phyloP scores from a whole-genome alignment of 2,329 filamentous ascomycete species.

The Zalaria obscura region DNA sequence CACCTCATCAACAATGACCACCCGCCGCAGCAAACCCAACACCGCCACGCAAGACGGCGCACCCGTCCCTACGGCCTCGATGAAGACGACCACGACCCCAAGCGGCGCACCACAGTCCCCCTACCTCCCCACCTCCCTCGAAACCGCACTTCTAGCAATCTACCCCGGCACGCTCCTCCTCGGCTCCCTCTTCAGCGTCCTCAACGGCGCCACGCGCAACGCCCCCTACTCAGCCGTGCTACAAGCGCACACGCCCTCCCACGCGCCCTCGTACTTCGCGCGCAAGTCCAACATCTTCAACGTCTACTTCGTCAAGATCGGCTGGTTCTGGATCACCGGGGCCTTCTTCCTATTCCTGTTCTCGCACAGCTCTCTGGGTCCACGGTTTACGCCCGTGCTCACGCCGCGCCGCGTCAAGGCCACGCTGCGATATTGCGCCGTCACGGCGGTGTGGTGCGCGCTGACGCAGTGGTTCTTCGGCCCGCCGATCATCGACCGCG shows the following conservation, averaged over 20 bases:
- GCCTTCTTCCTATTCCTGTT: conserved; percentile 58
- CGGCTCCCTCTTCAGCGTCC: conserved; percentile 63
- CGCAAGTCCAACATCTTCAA: conserved; percentile 91
- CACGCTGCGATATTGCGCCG: conserved; percentile 50
- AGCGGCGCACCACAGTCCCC: conserved; percentile 27
- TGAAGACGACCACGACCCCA: not conserved
- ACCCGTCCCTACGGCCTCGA: conserved; percentile 8
- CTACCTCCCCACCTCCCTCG: conserved; percentile 55
- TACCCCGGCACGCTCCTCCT: conserved; percentile 71
- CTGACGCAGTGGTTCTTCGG: conserved; percentile 98
- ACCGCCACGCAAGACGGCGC: conserved; percentile 4
- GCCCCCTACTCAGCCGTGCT: conserved; percentile 46
- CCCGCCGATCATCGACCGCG: conserved; percentile 74
- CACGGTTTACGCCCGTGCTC: conserved; percentile 23
- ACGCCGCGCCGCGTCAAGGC: conserved; percentile 42
- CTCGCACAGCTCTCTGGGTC: conserved; percentile 47
- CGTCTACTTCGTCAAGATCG: conserved; percentile 81
- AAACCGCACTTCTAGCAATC: conserved; percentile 47
- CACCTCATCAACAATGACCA: conserved; percentile 9
- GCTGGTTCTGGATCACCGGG: conserved; percentile 80
- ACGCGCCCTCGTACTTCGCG: conserved; percentile 76
- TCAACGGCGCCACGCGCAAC: conserved; percentile 62
- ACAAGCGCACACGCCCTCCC: conserved; percentile 46
- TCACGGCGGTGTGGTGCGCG: conserved; percentile 68
- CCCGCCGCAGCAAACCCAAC: conserved; percentile 12